Evolutionary conservation across 2,329 filamentous ascomycete genomes (phyloP), one percentile per base, ranked within the genome.

Genomic region (Colletotrichum costaricense): DNA sequence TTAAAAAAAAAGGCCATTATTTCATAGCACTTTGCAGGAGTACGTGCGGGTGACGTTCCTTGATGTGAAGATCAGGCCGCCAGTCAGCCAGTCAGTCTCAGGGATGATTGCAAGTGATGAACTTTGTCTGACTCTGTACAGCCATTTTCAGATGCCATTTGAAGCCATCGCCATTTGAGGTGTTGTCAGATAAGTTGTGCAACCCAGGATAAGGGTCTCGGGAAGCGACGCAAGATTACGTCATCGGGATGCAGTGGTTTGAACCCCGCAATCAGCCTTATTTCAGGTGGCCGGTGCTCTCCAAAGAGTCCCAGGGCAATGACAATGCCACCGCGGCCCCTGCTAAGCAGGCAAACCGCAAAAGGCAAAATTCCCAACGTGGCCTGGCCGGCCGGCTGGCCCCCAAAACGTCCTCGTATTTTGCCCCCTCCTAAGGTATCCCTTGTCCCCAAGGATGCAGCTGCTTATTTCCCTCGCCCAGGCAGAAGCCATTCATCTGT

Each of bases 1-100:
- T 72, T 68, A 72, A 70, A 72, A 74, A 63, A 74, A 30, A 49
- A 49, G 42, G 19, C 19, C 42, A 72, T 74, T 63, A 72, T 72
- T 72, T 72, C n/a, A 67, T 59, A 67, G 59, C 14, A 49, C 24
- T 58, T 58, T 8, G 19, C n/a, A 5, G 22, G 8, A 14, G n/a
- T 52, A n/a, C 33, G 42, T 49, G 42, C 16, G 19, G 19, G 19
- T 2, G 16, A n/a, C 9, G 42, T 49, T 49, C 6, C 16, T 49
- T 49, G 19, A 4, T n/a, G 16, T 49, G 42, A 46, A n/a, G 6
- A n/a, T 16, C 35, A 38, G 11, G 35, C 14, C 14, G 38, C 3
- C 12, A 19, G 42, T n/a, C 38, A 42, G 30, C 11, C 30, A 33
- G 9, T 33, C 16, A 46, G 16, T 46, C 42, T 46, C 3, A 7